These are phyloP conservation scores for Phaffia tasmanica DNA, from an alignment of 768 basidiomycete genomes.

Conservation along the genomic window DNA sequence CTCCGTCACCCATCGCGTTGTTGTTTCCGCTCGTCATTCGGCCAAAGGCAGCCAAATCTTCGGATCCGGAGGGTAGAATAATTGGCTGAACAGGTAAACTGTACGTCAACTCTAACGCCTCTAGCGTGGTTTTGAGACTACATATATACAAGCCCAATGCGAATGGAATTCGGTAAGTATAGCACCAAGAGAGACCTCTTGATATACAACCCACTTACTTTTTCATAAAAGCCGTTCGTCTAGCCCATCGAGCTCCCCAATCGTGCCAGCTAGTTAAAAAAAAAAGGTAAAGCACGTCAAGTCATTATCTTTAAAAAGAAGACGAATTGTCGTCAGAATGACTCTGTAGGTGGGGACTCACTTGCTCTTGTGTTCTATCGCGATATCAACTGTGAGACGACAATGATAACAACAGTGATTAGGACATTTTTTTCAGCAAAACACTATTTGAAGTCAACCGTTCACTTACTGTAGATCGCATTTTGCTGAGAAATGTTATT, in stretches of 20 bases:
- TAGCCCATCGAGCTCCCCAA: conserved; percentile 50
- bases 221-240: too few relatives aligned
- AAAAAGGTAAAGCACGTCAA: background rate
- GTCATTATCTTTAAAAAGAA: conserved; percentile 40
- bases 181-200: too few relatives aligned
- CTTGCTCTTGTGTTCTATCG: conserved; percentile 55
- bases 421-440: background rate
- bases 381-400: conserved; percentile 39
- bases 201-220: too few relatives aligned
- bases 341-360: background rate
- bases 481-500: conserved; percentile 58
- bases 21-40: too few relatives aligned
- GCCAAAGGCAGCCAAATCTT: background rate
- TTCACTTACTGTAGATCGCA: conserved; percentile 8
- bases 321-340: conserved; percentile 13
- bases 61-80: conserved; percentile 4
- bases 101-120: conserved; percentile 64
- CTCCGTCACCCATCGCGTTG: too few relatives aligned
- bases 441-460: too few relatives aligned
- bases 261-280: conserved; percentile 69
- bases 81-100: conserved; percentile 63
- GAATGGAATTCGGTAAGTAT: too few relatives aligned
- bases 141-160: too few relatives aligned
- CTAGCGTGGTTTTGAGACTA: conserved; percentile 55
- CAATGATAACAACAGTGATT: conserved; percentile 35